Conservation (phyloP, 495 filamentous ascomycete species). For the Podospora pseudoanserina region DNA sequence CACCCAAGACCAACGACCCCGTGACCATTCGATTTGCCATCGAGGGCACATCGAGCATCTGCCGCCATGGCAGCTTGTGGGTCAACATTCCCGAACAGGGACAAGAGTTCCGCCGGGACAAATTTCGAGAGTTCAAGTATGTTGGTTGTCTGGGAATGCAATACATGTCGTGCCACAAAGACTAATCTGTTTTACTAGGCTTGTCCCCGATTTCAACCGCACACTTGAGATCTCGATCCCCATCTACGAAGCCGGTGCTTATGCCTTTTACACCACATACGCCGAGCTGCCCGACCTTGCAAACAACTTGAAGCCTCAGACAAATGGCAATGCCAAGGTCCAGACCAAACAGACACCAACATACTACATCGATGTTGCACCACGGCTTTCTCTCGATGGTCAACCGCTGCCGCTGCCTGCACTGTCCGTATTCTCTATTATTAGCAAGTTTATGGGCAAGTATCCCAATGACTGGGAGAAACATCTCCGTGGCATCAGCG, state of each 20-base stretch:
- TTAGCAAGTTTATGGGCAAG: slow-evolving; percentile 96
- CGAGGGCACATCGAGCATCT: slow-evolving; percentile 94
- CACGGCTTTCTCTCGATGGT: slow-evolving; percentile 69
- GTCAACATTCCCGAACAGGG: slow-evolving; percentile 84
- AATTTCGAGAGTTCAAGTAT: slow-evolving; percentile 84
- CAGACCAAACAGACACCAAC: slow-evolving; percentile 62
- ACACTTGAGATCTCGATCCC: slow-evolving; percentile 84
- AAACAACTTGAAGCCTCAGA: slow-evolving; percentile 44
- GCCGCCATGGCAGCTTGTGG: slow-evolving; percentile 88
- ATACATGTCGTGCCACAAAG: not conserved
- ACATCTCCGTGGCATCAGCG: slow-evolving; percentile 79
- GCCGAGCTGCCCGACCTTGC: slow-evolving; percentile 78
- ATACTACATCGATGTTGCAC: slow-evolving; percentile 92
- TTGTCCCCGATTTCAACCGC: slow-evolving; percentile 88
- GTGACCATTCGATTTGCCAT: slow-evolving; percentile 87
- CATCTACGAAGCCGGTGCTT: slow-evolving; percentile 79
- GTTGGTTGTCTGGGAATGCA: slow-evolving; percentile 31
- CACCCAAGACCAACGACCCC: slow-evolving; percentile 64
- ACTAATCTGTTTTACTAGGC: slow-evolving; percentile 46
- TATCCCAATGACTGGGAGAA: slow-evolving; percentile 85
- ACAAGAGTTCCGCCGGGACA: slow-evolving; percentile 66
- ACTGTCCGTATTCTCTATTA: slow-evolving; percentile 86
- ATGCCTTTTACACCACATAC: slow-evolving; percentile 93
- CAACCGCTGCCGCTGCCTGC: slow-evolving; percentile 73
- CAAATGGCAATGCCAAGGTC: slow-evolving; percentile 25